These are phyloP conservation scores for Euphorbia schlechtendalii DNA, from an alignment of 441 rosid species.

Conservation along the genomic window DNA sequence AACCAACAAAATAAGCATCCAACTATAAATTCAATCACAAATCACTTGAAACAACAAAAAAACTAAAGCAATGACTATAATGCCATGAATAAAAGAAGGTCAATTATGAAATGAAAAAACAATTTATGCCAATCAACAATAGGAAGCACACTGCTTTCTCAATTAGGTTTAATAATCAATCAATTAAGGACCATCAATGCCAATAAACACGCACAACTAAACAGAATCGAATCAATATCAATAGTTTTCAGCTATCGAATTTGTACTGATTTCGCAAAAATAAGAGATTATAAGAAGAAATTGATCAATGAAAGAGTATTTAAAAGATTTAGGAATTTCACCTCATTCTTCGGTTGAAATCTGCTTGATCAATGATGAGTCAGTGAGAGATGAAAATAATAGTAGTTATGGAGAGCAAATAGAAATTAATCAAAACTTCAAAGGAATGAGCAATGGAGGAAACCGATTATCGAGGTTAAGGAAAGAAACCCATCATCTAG, in stretches of 20 bases:
- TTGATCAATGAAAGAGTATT: no score
- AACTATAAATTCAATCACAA: neutral
- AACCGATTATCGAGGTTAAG: no score
- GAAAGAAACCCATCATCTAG: no score
- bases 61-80: neutral
- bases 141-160: neutral
- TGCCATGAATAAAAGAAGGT: neutral
- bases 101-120: neutral
- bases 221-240: neutral
- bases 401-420: no score
- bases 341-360: no score
- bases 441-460: no score
- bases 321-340: no score
- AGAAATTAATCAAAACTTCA: no score
- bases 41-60: neutral
- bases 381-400: no score
- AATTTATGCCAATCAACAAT: neutral
- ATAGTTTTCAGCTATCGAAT: constrained; percentile 3
- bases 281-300: no score
- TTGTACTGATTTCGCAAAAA: no score
- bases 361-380: no score
- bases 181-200: neutral
- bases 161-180: constrained; percentile 6
- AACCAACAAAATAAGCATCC: constrained; percentile 18
- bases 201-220: neutral